Evolutionary conservation across 306 rosid species (phyloP), one percentile per base, ranked within the genome.

Genomic region (Dicorynia guianensis): DNA sequence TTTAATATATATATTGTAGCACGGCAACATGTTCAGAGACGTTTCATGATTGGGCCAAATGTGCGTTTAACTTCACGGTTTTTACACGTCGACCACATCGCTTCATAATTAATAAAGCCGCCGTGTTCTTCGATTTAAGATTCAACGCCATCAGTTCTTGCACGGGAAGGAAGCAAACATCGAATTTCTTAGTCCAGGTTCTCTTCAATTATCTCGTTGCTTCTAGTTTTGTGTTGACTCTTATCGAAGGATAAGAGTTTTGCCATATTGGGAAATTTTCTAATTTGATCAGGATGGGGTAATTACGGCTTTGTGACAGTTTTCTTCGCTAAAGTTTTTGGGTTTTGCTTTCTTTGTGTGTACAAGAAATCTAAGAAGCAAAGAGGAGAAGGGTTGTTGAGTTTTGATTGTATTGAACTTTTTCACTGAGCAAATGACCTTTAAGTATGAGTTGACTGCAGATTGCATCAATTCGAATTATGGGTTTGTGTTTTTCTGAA

Each of bases 131-230:
- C 17, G 13, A 14, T 52, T 50, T 8, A 68, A 5, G 30, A 25
- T 25, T 25, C 30, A 25, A 0, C 38, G 20, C 7, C 39, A 14
- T 14, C 69, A 67, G 59, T 14, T 79, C 74, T 78, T 75, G 40
- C 70, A 38, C 67, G 35, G 47, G 48, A 78, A 73, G 78, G 59
- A 81, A 80, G 4, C 30, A 55, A 49, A 11, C 55, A 47, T 46
- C 58, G 30, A n/a, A 63, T 42, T 34, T 49, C 50, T 62, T 13
- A 17, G 36, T 58, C 14, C 75, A 61, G 84, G 82, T 80, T 55
- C 56, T 13, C 40, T 60, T 53, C 12, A 4, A 25, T 20, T 36
- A 10, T 2, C 53, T 49, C 30, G 40, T 5, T 30, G 11, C 19
- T 55, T 62, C 64, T 36, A 4, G 69, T 10, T 8, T 1, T 57